Percentiles rank a stretch among this genome's conserved stretches.
These are phyloP conservation scores for Syzygium aqueum DNA, from an alignment of 345 rosid species.

Conservation along the genomic window DNA sequence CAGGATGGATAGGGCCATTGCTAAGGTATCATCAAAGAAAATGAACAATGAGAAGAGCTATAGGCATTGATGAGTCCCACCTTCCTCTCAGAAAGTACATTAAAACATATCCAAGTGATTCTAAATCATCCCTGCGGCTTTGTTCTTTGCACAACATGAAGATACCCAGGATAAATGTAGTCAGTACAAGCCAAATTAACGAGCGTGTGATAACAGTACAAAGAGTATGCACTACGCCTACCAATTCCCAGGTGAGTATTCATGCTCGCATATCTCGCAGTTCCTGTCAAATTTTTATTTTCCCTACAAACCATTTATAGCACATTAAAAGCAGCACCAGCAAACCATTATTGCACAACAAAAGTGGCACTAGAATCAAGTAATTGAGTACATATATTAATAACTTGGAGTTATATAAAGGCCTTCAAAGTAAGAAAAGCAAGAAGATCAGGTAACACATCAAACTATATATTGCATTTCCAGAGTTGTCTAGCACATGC, in stretches of 20 bases:
- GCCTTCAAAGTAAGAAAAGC: neutral
- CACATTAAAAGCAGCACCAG: neutral
- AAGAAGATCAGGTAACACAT: neutral
- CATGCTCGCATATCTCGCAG: conserved; percentile 96
- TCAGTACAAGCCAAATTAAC: neutral
- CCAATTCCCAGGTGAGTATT: conserved; percentile 96
- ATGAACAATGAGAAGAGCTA: neutral
- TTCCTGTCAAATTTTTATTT: conserved; percentile 87
- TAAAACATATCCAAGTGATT: conserved; percentile 88
- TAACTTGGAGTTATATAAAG: neutral
- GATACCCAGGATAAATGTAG: neutral
- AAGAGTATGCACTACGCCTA: conserved; percentile 10
- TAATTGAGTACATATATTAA: neutral
- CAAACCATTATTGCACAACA: neutral
- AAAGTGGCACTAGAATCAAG: neutral
- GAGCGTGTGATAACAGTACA: neutral
- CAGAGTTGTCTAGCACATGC: neutral
- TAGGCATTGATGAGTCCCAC: conserved; percentile 16
- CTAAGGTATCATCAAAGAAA: neutral
- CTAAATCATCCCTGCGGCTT: conserved; percentile 97
- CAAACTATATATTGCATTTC: neutral
- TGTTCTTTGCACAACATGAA: conserved; percentile 43
- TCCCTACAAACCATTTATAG: conserved; percentile 40
- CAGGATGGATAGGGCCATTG: conserved; percentile 2
- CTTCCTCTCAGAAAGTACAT: conserved; percentile 93